Percentiles rank a stretch among this genome's conserved stretches.
phyloP scores from a whole-genome alignment of 768 basidiomycete species.

The Rhodotorula graminis region DNA sequence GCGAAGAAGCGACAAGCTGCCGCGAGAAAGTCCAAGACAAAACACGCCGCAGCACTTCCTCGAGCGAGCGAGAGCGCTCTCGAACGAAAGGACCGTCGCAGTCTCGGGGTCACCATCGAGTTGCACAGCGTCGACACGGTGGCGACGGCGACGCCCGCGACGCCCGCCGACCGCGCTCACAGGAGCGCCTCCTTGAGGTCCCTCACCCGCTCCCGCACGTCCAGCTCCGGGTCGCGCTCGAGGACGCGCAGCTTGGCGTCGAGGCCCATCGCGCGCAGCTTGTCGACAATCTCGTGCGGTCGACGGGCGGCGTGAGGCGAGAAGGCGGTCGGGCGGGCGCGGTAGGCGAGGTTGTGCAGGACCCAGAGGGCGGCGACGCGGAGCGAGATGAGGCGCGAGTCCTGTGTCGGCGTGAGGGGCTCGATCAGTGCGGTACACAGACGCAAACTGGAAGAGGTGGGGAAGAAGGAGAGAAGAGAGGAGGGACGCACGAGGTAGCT shows the following conservation, averaged over 20 bases:
- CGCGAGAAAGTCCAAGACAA: no score
- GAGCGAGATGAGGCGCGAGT: slow-evolving; percentile 14
- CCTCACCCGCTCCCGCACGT: slow-evolving; percentile 41
- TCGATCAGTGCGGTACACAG: not conserved
- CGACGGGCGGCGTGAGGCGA: not conserved
- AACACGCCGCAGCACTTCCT: no score
- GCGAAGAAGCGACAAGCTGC: no score
- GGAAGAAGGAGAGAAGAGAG: not conserved
- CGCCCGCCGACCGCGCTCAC: not conserved
- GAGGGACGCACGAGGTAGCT: slow-evolving; percentile 33
- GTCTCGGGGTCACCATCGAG: no score
- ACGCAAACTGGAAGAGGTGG: not conserved
- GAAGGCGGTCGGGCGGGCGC: not conserved
- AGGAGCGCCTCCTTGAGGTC: slow-evolving; percentile 29
- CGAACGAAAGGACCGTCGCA: no score
- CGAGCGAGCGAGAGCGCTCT: no score
- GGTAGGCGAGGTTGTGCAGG: slow-evolving; percentile 38
- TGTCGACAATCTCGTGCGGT: slow-evolving; percentile 24
- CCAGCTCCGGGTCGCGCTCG: slow-evolving; percentile 36
- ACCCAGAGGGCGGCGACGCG: slow-evolving; percentile 39
- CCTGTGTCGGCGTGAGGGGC: not conserved
- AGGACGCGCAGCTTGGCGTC: slow-evolving; percentile 34
- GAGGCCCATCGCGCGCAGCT: slow-evolving; percentile 40
- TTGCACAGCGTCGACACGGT: no score
- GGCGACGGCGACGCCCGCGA: no score